Base-by-base conservation (phyloP, 805 yeast genomes). In the Brettanomyces nanus region DNA sequence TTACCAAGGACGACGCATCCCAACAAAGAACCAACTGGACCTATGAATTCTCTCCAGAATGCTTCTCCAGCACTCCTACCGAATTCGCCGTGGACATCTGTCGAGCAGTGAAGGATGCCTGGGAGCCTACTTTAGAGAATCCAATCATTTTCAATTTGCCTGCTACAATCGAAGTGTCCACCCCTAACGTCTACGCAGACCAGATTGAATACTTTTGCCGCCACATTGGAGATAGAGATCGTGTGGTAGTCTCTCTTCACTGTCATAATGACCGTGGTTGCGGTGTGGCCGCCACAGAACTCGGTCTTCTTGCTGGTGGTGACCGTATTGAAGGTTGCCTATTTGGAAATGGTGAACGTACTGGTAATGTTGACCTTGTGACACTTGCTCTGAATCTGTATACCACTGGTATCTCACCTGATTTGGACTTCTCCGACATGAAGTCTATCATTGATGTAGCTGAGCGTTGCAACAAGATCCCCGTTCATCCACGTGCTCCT, bases 301-400 rank as follows among this genome's bases (percentile, higher is more conserved):
- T 81, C 43, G 89, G 86, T 50, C 49, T 78, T 23, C 62, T 81
- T 52, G 90, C 87, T n/a, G 90, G 90, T 53, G 90, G 84, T 43
- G 89, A 81, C 61, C 72, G 90, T 66, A 84, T 81, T 36, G 90
- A 81, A 62, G 90, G 90, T 40, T 81, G 89, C 67, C 66, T 81
- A 30, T 81, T 81, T 46, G 89, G 89, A 53, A 81, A 80, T 59
- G 90, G 90, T 63, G 90, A 81, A 68, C 70, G 90, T 65, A 81
- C 90, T 21, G 90, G 90, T 65, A 81, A 81, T 57, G 89, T 81
- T 48, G 90, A 81, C 59, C 65, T 81, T 45, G 77, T 78, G 37
- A 81, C 87, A 19, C 74, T 81, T 44, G 90, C 85, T 3, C 64
- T 81, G 50, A 81, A 81, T 67, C 61, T 81, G 77, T 81, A 81